Percentiles rank a stretch among this genome's conserved stretches.
phyloP scores from a whole-genome alignment of 202 grass and related monocot species.

The Musa balbisiana region DNA sequence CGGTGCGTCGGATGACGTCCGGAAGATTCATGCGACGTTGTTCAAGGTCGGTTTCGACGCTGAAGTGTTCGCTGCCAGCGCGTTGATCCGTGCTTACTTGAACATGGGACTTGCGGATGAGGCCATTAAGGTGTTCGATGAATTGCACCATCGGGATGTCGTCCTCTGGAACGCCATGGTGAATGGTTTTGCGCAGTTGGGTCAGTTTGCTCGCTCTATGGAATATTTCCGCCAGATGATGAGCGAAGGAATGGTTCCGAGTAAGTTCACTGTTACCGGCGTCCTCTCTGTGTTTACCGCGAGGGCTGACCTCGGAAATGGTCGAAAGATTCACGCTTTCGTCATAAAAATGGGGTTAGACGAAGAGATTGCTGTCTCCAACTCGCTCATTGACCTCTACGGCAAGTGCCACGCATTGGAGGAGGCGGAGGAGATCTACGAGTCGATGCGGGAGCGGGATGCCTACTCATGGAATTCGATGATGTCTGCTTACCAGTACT shows the following conservation, averaged over 20 bases:
- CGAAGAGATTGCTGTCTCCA: slow-evolving; percentile 32
- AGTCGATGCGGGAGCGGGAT: slow-evolving; percentile 38
- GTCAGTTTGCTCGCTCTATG: slow-evolving; percentile 29
- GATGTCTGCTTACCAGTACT: slow-evolving; percentile 56
- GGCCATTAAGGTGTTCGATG: slow-evolving; percentile 1
- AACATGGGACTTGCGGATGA: slow-evolving; percentile 16
- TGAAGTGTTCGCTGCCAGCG: slow-evolving; percentile 55
- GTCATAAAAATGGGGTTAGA: slow-evolving; percentile 43
- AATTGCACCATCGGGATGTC: slow-evolving; percentile 9
- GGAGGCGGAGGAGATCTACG: slow-evolving; percentile 46
- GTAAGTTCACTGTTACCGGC: slow-evolving; percentile 53
- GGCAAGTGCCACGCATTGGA: slow-evolving; percentile 52
- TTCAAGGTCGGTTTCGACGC: slow-evolving; percentile 27
- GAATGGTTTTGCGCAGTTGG: slow-evolving; percentile 3
- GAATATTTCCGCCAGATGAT: slow-evolving; percentile 46
- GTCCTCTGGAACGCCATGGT: background rate
- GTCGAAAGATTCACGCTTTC: slow-evolving; percentile 46
- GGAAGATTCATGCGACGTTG: slow-evolving; percentile 32
- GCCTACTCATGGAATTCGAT: slow-evolving; percentile 83
- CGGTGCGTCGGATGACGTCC: slow-evolving; percentile 8
- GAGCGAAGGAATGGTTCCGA: slow-evolving; percentile 31
- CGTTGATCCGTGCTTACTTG: slow-evolving; percentile 16
- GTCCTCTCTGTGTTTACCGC: slow-evolving; percentile 58
- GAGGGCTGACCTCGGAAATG: slow-evolving; percentile 30
- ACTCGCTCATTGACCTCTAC: slow-evolving; percentile 64